These are phyloP conservation scores for Calycina marina DNA, from an alignment of 2,329 filamentous ascomycete genomes.

Conservation along the genomic window DNA sequence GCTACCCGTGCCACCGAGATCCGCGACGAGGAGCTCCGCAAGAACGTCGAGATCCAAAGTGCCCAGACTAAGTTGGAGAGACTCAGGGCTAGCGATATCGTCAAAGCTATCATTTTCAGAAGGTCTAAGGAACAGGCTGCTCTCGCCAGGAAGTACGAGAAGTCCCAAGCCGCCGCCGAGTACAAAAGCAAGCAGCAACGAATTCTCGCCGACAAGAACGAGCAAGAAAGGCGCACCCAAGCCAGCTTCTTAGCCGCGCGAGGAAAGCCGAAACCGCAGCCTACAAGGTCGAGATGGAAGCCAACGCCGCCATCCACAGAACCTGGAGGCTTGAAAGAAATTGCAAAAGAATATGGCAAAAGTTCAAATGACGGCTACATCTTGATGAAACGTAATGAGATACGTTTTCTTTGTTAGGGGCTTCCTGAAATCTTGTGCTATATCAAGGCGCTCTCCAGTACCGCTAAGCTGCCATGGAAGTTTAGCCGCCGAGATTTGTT, in stretches of 20 bases:
- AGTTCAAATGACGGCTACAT: too few relatives aligned
- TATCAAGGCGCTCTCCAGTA: too few relatives aligned
- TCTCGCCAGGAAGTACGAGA: conserved; percentile 48
- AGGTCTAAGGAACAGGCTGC: conserved; percentile 56
- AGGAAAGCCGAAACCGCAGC: conserved; percentile 37
- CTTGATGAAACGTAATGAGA: too few relatives aligned
- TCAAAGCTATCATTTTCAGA: conserved; percentile 56
- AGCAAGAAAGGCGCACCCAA: conserved; percentile 24
- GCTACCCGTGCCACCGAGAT: conserved; percentile 60
- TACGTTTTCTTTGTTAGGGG: too few relatives aligned
- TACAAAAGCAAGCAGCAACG: conserved; percentile 1
- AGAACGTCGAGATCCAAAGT: conserved; percentile 61
- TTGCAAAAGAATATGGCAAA: too few relatives aligned
- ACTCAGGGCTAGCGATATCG: conserved; percentile 62
- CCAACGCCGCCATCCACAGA: conserved; percentile 26
- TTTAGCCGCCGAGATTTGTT: too few relatives aligned
- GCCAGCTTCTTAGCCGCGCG: conserved; percentile 28
- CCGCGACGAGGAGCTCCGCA: conserved; percentile 68
- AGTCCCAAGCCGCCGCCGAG: conserved; percentile 1
- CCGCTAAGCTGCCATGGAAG: too few relatives aligned
- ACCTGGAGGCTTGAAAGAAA: too few relatives aligned
- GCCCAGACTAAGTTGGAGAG: conserved; percentile 70
- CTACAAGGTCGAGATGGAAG: conserved; percentile 29
- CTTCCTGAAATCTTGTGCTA: too few relatives aligned
- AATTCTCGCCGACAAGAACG: conserved; percentile 20